Base-by-base conservation (phyloP, 176 grass and related monocot genomes). In the Poa annua region DNA sequence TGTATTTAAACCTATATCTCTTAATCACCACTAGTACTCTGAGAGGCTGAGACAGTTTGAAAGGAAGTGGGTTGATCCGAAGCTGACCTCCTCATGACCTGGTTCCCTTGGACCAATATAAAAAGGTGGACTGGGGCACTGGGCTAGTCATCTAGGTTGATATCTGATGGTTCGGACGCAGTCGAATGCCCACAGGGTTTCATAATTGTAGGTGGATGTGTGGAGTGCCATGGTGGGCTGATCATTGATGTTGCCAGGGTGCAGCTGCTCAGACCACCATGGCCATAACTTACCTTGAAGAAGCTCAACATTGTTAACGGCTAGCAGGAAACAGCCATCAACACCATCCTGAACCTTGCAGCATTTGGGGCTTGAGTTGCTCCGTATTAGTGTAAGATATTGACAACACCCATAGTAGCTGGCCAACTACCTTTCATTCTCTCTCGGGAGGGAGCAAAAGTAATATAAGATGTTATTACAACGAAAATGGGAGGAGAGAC, bases 321-420 rank as follows among this genome's bases (percentile, higher is more conserved):
- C 67, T 71, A 73, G 70, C 44, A 73, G 44, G 44, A 73, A 72
- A 74, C 24, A 52, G 14, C 3, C 45, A 20, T 74, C 64, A 74
- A 34, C 7, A 74, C 7, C 14, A 8, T 19, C 45, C 33, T 51
- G 24, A 8, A 1, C 24, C 70, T 74, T 50, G 44, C 3, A 4
- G 14, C 45, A 20, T 74, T 17, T 32, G 15, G 71, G 48, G 71
- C 16, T 34, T 74, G 15, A 34, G 15, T 49, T 52, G 71, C 71
- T 19, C 0, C 8, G 32, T 7, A 51, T 19, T 48, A 50, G 71
- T 50, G 7, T 51, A 4, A 1, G 16, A 52, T 47, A 74, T 51
- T 33, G 24, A 17, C 25, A 74, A 52, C 7, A 7, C 47, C 24
- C 24, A 74, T 25, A 74, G 25, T 74, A 52, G 45, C 47, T 74